These are phyloP conservation scores for Ophiostoma australiae DNA, from an alignment of 2,329 filamentous ascomycete genomes.

Conservation along the genomic window DNA sequence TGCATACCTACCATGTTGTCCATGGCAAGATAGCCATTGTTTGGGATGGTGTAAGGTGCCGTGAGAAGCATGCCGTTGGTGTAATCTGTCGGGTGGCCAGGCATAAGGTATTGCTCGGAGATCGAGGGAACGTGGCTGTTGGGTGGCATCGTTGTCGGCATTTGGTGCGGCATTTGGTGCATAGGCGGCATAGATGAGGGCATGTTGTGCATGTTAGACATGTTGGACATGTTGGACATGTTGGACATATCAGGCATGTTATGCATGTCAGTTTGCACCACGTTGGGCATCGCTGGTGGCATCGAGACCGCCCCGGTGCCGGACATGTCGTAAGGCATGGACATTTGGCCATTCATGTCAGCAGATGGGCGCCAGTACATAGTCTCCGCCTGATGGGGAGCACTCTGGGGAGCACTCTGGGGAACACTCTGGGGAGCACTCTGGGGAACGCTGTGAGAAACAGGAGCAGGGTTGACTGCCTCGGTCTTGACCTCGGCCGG, in stretches of 20 bases:
- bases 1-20: slow-evolving; percentile 14
- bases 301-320: not conserved
- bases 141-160: slow-evolving; percentile 11
- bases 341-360: not conserved
- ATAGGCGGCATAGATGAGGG: slow-evolving; percentile 6
- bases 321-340: not conserved
- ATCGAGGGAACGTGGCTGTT: slow-evolving; percentile 16
- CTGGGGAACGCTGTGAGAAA: too few relatives aligned
- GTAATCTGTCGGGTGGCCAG: slow-evolving; percentile 13
- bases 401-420: too few relatives aligned
- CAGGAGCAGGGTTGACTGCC: not conserved
- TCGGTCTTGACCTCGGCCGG: not conserved
- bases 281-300: slow-evolving; percentile 6
- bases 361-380: not conserved
- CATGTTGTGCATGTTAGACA: not conserved
- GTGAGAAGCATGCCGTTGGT: slow-evolving; percentile 15
- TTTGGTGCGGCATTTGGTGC: slow-evolving; percentile 10
- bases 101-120: slow-evolving; percentile 17
- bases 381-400: slow-evolving; percentile 9
- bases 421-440: too few relatives aligned
- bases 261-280: not conserved
- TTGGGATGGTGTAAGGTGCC: not conserved
- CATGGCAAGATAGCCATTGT: not conserved
- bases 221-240: not conserved
- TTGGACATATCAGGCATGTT: not conserved